These are phyloP conservation scores for Colletotrichum endophyticum DNA, from an alignment of 2,329 filamentous ascomycete species.

Conservation along the genomic window DNA sequence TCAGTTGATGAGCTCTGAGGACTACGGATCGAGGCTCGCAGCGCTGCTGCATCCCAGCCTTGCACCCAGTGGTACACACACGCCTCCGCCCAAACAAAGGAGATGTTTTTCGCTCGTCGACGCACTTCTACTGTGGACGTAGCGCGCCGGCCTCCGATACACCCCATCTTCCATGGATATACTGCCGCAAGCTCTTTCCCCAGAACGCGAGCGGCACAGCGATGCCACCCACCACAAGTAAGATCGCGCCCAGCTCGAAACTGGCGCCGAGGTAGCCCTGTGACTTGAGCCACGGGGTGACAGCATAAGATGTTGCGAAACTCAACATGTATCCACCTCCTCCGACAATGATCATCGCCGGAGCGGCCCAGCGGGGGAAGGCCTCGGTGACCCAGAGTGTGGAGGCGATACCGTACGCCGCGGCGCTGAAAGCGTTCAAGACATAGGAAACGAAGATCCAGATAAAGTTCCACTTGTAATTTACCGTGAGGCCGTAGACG, in stretches of 20 bases:
- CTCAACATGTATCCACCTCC: slow-evolving; percentile 17
- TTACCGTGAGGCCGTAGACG: slow-evolving; percentile 23
- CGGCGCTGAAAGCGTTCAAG: slow-evolving; percentile 26
- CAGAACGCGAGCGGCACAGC: slow-evolving; percentile 29
- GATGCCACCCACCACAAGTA: slow-evolving; percentile 25
- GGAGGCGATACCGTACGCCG: slow-evolving; percentile 23
- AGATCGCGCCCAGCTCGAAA: slow-evolving; percentile 22
- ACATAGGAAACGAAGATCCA: slow-evolving; percentile 14
- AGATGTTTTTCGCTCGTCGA: neutral
- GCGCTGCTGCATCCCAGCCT: neutral
- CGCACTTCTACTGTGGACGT: slow-evolving; percentile 23
- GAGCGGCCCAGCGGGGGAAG: slow-evolving; percentile 29
- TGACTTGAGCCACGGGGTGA: slow-evolving; percentile 11
- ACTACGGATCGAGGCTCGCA: neutral
- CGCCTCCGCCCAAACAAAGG: neutral
- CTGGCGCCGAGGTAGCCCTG: slow-evolving; percentile 10
- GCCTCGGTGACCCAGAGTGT: slow-evolving; percentile 30
- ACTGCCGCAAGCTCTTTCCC: slow-evolving; percentile 29
- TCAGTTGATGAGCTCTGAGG: neutral
- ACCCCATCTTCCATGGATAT: slow-evolving; percentile 26
- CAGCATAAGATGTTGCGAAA: neutral
- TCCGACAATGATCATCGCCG: slow-evolving; percentile 19
- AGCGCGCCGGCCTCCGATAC: slow-evolving; percentile 26
- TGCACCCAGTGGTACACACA: neutral
- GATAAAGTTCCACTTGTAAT: slow-evolving; percentile 20